Evolutionary conservation across 2,329 filamentous ascomycete species (phyloP), one percentile per base, ranked within the genome.

Genomic region (Meredithiella fracta): DNA sequence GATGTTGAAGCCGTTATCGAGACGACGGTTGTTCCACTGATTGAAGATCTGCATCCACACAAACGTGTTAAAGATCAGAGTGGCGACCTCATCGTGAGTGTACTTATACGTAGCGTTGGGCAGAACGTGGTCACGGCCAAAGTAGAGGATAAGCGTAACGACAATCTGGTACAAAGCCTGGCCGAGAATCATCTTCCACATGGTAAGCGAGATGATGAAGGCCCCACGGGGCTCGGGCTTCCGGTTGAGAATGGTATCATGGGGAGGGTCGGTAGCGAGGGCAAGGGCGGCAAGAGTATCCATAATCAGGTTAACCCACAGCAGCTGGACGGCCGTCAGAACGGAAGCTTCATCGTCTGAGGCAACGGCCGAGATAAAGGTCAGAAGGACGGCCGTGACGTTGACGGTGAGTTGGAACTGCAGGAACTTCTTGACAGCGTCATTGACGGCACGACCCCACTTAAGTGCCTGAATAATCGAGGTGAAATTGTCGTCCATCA

Each of bases 21-120:
- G 75, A 11, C 91, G 87, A 58, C 91, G 87, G 70, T 94, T 95
- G 73, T 97, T 97, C 78, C 94, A 86, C 66, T 94, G 85, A 69
- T 97, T 97, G 73, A 97, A 97, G 63, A 97, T 94, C 64, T 97
- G 91, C 90, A 97, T 96, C 91, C 91, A 97, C 54, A 96, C 91
- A 66, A 97, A 97, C 0, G 88, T 92, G 72, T 97, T 97, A 77
- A 97, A 97, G 6, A 97, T 86, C 51, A 97, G 76, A 2, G 89
- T 94, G 56, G 81, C 73, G 59, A 94, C 74, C 63, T 85, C 74
- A 1, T 65, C 68, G 1, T 60, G 51, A n/a, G 44, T 40, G 50
- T 57, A 60, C n/a, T 37, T 34, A 23, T 50, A 51, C 14, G 44
- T 52, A 15, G 47, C 51, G 22, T 53, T 55, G 6, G 60, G 60